A percentile compares a stretch with the other conserved stretches of the same genome.
Conservation (phyloP, 495 filamentous ascomycete species). For the Amphirosellinia nigrospora region DNA sequence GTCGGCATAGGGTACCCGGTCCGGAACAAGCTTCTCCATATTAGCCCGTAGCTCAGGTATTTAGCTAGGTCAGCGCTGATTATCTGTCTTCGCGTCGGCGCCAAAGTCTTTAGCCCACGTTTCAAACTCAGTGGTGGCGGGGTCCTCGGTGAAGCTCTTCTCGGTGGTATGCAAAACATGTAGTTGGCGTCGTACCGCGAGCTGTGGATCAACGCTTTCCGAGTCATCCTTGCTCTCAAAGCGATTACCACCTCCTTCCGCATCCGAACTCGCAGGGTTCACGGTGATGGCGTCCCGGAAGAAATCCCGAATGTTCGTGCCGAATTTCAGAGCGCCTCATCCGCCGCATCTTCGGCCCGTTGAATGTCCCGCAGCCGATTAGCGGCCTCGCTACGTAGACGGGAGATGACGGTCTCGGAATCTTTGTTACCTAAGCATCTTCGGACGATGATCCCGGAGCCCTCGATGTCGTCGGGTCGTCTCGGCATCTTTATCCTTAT, state of each 20-base stretch:
- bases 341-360: conserved; percentile 94
- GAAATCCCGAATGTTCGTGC: conserved; percentile 88
- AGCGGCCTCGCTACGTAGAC: conserved; percentile 79
- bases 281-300: conserved; percentile 90
- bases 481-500: conserved; percentile 46
- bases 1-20: conserved; percentile 80
- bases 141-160: conserved; percentile 86
- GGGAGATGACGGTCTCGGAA: conserved; percentile 79
- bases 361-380: conserved; percentile 90
- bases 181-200: conserved; percentile 95
- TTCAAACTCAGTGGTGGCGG: conserved; percentile 73
- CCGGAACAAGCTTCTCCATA: conserved; percentile 96
- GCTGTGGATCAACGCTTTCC: conserved; percentile 85
- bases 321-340: conserved; percentile 96
- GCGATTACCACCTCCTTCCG: conserved; percentile 61
- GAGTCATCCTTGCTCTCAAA: conserved; percentile 93
- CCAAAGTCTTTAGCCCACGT: conserved; percentile 78
- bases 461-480: conserved; percentile 49
- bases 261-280: conserved; percentile 59
- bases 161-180: conserved; percentile 89
- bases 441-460: conserved; percentile 46
- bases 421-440: conserved; percentile 60
- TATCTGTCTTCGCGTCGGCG: conserved; percentile 82
- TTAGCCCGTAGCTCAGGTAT: conserved; percentile 84
- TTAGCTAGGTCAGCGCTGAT: conserved; percentile 84